Conservation (phyloP, 305 asterid species). For the Lippia alba region DNA sequence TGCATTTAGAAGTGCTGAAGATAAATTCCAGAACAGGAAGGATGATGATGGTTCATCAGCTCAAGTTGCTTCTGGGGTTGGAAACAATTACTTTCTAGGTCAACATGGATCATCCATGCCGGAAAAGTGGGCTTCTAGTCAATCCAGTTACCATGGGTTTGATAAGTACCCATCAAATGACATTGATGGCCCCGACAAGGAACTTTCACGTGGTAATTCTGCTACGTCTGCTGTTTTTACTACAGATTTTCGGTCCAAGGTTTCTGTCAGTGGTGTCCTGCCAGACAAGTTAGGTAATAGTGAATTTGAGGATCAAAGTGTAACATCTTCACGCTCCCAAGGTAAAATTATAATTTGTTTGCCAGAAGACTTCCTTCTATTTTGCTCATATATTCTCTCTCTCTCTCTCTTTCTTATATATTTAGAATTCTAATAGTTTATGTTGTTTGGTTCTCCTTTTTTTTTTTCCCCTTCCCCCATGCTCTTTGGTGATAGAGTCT, state of each 20-base stretch:
- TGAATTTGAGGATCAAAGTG: constrained; percentile 44
- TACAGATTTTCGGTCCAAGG: constrained; percentile 44
- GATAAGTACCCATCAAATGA: constrained; percentile 44
- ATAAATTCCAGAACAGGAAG: constrained; percentile 41
- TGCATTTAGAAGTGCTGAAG: constrained; percentile 40
- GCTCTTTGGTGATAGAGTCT: constrained; percentile 49
- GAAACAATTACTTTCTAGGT: constrained; percentile 35
- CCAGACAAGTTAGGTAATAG: constrained; percentile 50
- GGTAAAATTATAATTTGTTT: constrained; percentile 50
- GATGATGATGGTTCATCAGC: constrained; percentile 51
- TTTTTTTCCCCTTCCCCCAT: constrained; percentile 18
- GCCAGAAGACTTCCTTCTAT: constrained; percentile 6
- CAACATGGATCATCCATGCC: constrained; percentile 41
- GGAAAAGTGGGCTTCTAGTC: constrained; percentile 45
- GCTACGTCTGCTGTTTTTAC: constrained; percentile 46
- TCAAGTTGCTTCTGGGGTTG: constrained; percentile 46
- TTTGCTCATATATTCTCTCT: background rate
- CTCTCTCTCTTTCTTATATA: constrained; percentile 23
- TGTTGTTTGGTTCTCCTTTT: constrained; percentile 31
- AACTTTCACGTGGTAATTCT: constrained; percentile 46
- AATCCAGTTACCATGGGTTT: constrained; percentile 42
- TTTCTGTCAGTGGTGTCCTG: constrained; percentile 43
- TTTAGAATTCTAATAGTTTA: constrained; percentile 31
- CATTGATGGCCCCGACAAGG: constrained; percentile 42
- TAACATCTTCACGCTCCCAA: constrained; percentile 50